These are phyloP conservation scores for Veloporphyrellus conicus DNA, from an alignment of 1,284 basidiomycete species.

Conservation along the genomic window DNA sequence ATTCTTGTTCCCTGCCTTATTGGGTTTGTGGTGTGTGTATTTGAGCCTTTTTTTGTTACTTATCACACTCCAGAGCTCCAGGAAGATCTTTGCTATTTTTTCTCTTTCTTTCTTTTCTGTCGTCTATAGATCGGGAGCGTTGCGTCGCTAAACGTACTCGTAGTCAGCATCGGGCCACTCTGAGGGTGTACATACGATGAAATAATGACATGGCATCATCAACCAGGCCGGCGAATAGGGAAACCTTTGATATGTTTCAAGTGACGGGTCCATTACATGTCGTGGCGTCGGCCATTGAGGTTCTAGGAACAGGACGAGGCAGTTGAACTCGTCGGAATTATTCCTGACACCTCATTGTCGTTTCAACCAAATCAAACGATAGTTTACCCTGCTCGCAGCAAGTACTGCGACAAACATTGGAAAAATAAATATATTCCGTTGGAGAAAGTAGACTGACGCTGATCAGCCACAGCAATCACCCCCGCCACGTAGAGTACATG, in stretches of 20 bases:
- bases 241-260: no score
- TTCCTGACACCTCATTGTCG: no score
- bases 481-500: constrained; percentile 13
- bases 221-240: no score
- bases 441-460: background rate
- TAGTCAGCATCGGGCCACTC: constrained; percentile 2
- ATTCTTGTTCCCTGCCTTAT: background rate
- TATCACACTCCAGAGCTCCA: background rate
- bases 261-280: no score
- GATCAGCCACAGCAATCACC: constrained; percentile 8
- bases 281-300: no score
- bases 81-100: background rate
- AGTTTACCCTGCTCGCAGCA: no score
- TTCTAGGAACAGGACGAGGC: no score
- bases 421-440: constrained; percentile 13
- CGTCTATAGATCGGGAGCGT: constrained; percentile 9
- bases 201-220: constrained; percentile 6
- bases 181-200: constrained; percentile 1
- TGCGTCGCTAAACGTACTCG: constrained; percentile 6
- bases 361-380: no score
- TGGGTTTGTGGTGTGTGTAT: background rate
- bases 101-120: background rate
- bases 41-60: constrained; percentile 2
- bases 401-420: no score
- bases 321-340: no score